Base-by-base conservation (phyloP, 1,284 basidiomycete species). In the Cryptococcus depauperatus region DNA sequence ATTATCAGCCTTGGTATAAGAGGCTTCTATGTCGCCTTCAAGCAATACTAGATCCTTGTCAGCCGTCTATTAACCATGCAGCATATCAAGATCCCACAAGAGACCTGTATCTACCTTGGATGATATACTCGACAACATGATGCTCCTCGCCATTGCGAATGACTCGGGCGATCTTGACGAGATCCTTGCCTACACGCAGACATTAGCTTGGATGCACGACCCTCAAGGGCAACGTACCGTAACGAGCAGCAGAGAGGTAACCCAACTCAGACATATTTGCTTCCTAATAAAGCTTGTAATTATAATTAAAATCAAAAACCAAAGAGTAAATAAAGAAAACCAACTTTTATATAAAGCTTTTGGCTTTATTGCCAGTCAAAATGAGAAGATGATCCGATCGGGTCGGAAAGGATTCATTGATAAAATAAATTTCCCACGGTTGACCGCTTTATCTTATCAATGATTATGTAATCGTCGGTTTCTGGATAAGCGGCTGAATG, bases 1-100 rank as follows among this genome's bases (percentile, higher is more conserved):
- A 71, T 93, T 93, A 63, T 91, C 84, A 1, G 84, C 85, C 57
- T 86, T 52, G 5, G 84, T 91, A 66, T 83, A 91, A 56, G 83
- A 85, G 2, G 73, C 72, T 18, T 78, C 79, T 56, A 91, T 82
- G 40, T 81, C 78, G 6, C 90, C 90, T 68, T 92, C 86, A 11
- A 93, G 70, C 37, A 92, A 73, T 3, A 80, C 77, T 25, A 76
- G 2, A 11, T 9, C 19, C 0, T 14, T 2, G 8, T 32, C 26
- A 29, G 22, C 21, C n/a, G n/a, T n/a, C n/a, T n/a, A n/a, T 50
- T 40, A 51, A 45, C 35, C 30, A 26, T 16, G 33, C 1, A 10
- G 5, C 21, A 16, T 14, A 14, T 22, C 18, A 11, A 23, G 26
- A 16, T 16, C 3, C 5, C 14, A 18, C 19, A 22, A 25, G 19